Base-by-base conservation (phyloP, 2,329 filamentous ascomycete species). In the Ophiocordyceps polyrhachis-furcata region DNA sequence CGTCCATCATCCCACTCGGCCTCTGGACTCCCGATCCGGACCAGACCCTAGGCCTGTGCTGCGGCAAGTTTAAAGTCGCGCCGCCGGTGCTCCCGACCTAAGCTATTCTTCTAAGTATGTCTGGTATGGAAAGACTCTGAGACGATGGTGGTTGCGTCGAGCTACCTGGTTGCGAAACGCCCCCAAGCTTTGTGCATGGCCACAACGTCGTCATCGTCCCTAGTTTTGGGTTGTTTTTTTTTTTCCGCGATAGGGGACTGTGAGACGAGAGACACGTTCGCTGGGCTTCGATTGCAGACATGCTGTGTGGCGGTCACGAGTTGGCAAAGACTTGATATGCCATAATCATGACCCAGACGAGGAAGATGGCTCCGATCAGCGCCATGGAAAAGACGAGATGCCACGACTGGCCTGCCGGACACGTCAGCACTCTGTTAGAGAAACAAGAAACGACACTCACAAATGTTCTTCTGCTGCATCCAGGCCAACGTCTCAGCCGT, bases 291-390 rank as follows among this genome's bases (percentile, higher is more conserved):
- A n/a, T 37, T 2, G 5, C 6, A 17, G 6, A 37, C 17, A 7
- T 17, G 14, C 15, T 17, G n/a, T 14, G 15, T 5, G 23, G 17
- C 17, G n/a, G 40, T 49, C 45, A 64, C 49, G 63, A 66, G 43
- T 60, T 56, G 47, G 59, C 69, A 62, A 76, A 81, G 11, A 81
- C 76, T 49, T 78, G 74, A 51, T 77, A 75, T 12, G 75, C 71
- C 70, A 81, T 79, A 49, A 79, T 63, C 67, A 80, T 79, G 53
- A 80, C 74, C 76, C 76, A 81, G n/a, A 81, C 55, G 47, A 79
- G 56, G 50, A 80, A 80, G 1, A 79, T 60, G 17, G 60, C 63
- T 0, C 76, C 77, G 2, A 77, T 69, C 21, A 82, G 58, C 17
- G 68, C 68, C 56, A 81, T 76, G 1, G 75, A 69, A 58, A 80